Base-by-base conservation (phyloP, 2,329 filamentous ascomycete genomes). In the Meredithiella fracta region DNA sequence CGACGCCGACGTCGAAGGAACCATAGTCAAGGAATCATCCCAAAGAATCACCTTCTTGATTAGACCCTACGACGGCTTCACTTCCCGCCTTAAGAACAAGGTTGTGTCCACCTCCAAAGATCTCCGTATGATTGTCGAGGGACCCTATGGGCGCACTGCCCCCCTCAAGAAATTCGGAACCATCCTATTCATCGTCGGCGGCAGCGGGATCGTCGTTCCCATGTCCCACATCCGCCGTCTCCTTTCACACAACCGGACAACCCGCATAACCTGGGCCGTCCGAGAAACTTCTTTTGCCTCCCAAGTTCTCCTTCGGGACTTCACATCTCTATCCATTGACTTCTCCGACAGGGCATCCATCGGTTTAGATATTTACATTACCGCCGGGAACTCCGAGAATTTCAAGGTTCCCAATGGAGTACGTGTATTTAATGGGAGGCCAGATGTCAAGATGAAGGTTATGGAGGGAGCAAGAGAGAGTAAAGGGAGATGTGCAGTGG, bases 31-130 rank as follows among this genome's bases (percentile, higher is more conserved):
- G 11, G 8, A 9, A n/a, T 44, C 40, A n/a, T n/a, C 40, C n/a
- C 40, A n/a, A n/a, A 20, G 17, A 44, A 69, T 73, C 65, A 66
- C 66, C 0, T 73, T 74, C 42, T 63, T 74, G n/a, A 69, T 74
- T 47, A 63, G 72, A 0, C 72, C 72, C 0, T 73, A 73, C 58
- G 67, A 72, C 47, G 65, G 70, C 47, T 73, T 73, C 61, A 74
- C 71, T 0, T 61, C 62, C 0, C 64, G 71, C 1, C 65, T 74
- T 0, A 61, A 65, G 29, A 61, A 68, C 3, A 54, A 62, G 3
- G 68, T 68, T 0, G 62, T 62, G 1, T 53, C 59, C 0, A 34
- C 56, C 1, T 63, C 63, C 58, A 63, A 65, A 0, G 60, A 56
- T 2, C 62, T 65, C 0, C 65, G 66, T 0, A 63, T 74, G 0